phyloP scores from a whole-genome alignment of 1,139 yeast genomes.

The Geotrichum europaeum region DNA sequence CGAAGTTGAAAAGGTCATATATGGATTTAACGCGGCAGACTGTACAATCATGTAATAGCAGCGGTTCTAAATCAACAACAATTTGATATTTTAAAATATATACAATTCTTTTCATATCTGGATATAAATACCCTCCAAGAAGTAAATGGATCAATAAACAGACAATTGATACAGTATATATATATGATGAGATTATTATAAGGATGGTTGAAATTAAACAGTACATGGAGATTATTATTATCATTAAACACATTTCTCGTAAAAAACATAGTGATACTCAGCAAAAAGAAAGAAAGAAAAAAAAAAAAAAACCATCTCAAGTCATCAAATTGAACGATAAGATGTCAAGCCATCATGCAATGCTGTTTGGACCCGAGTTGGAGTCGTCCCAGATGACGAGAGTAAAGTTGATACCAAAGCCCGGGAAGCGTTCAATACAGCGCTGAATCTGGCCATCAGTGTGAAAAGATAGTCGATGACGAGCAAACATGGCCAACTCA shows the following conservation, averaged over 20 bases:
- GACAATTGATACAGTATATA: too few relatives aligned
- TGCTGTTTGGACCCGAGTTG: neutral
- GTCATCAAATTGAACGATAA: neutral
- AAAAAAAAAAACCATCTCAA: neutral
- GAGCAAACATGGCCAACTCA: slow-evolving; percentile 16
- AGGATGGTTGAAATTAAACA: neutral
- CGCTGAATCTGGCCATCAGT: slow-evolving; percentile 11
- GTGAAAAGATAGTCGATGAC: slow-evolving; percentile 4
- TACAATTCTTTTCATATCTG: neutral
- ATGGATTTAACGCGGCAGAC: slow-evolving; percentile 64
- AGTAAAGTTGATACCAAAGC: slow-evolving; percentile 5
- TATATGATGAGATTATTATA: too few relatives aligned
- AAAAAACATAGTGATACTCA: neutral
- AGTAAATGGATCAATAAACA: neutral
- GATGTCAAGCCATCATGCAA: neutral
- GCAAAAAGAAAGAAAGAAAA: neutral
- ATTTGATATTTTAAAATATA: neutral
- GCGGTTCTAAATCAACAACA: neutral
- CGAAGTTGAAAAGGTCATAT: slow-evolving; percentile 91
- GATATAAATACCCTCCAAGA: neutral
- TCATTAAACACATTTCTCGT: neutral
- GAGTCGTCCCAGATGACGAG: slow-evolving; percentile 11
- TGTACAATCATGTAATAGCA: slow-evolving; percentile 47
- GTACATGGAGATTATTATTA: neutral
- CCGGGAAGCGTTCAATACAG: slow-evolving; percentile 6